Base-by-base conservation (phyloP, 495 filamentous ascomycete species). In the Jackrogersella multiformis region DNA sequence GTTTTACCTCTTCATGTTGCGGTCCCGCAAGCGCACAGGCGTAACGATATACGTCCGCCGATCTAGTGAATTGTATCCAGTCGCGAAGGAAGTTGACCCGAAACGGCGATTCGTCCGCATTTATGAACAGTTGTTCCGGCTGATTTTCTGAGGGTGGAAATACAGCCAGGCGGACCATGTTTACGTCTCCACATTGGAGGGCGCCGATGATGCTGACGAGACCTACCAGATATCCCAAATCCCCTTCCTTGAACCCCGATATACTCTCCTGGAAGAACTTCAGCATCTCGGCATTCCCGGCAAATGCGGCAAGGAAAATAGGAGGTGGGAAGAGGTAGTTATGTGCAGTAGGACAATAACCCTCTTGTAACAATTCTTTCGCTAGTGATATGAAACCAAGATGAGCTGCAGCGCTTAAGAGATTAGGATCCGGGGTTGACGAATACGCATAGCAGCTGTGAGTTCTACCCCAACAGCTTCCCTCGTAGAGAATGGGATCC, bases 241-340 rank as follows among this genome's bases (percentile, higher is more conserved):
- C n/a, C n/a, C n/a, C n/a, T n/a, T n/a, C 24, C 2, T 26, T 5
- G 20, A 46, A 2, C 2, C 24, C 7, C 6, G 4, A 32, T 4
- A 28, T 20, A 12, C 26, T 1, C 16, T 48, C 18, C n/a, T 49
- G 44, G 12, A 59, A 26, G n/a, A 49, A n/a, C 21, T 16, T 38
- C 20, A 48, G 21, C 30, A 59, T 38, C 9, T 59, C 56, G 32
- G 6, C 5, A 46, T 59, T 36, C 12, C 56, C 56, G 10, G 56
- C 32, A 30, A 34, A 36, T 28, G 56, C 44, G 32, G 56, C 56
- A 9, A 49, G 42, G 7, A 38, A 46, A 26, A 39, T 26, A 20
- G 56, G 30, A 2, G 30, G 6, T 16, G 42, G 42, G 20, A 59
- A 20, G 1, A 49, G 20, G 13, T 23, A 4, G 15, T 24, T 32